phyloP scores from a whole-genome alignment of 2,329 filamentous ascomycete genomes.

The Colletotrichum lentis region DNA sequence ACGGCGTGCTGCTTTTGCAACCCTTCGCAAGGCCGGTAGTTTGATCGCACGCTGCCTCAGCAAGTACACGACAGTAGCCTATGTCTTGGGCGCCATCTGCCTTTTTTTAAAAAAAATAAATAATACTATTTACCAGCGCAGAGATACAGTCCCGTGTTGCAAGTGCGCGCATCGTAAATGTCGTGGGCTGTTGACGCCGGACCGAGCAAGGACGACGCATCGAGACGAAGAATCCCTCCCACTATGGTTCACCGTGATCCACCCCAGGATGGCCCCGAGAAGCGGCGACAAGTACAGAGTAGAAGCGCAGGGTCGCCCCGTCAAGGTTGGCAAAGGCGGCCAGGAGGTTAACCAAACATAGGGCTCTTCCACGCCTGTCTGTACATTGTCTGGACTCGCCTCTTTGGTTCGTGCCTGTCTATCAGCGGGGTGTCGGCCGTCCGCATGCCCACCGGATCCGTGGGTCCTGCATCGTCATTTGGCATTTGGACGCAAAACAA shows the following conservation, averaged over 20 bases:
- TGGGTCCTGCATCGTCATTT: conserved; percentile 6
- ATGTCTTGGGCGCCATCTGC: too few relatives aligned
- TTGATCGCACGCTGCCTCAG: not conserved
- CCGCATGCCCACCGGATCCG: not conserved
- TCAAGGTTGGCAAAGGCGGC: conserved; percentile 1
- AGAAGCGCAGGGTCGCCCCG: too few relatives aligned
- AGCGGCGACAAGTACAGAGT: not conserved
- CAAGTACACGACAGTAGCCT: too few relatives aligned
- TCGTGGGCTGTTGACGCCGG: too few relatives aligned
- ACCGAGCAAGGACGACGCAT: too few relatives aligned
- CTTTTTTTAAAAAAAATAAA: too few relatives aligned
- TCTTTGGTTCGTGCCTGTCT: conserved; percentile 14
- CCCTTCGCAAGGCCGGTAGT: not conserved
- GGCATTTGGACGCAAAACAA: not conserved
- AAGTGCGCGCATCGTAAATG: too few relatives aligned
- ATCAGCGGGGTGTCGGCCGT: conserved; percentile 18
- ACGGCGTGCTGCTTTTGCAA: not conserved
- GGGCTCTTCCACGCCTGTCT: not conserved
- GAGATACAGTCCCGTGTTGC: too few relatives aligned
- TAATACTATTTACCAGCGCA: too few relatives aligned
- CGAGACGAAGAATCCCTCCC: too few relatives aligned
- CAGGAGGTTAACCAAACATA: not conserved
- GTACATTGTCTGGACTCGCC: too few relatives aligned
- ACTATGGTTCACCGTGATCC: not conserved
- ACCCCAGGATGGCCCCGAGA: not conserved